Evolutionary conservation across 2,329 filamentous ascomycete genomes (phyloP), one percentile per base, ranked within the genome.

Genomic region (Diaporthe citri): DNA sequence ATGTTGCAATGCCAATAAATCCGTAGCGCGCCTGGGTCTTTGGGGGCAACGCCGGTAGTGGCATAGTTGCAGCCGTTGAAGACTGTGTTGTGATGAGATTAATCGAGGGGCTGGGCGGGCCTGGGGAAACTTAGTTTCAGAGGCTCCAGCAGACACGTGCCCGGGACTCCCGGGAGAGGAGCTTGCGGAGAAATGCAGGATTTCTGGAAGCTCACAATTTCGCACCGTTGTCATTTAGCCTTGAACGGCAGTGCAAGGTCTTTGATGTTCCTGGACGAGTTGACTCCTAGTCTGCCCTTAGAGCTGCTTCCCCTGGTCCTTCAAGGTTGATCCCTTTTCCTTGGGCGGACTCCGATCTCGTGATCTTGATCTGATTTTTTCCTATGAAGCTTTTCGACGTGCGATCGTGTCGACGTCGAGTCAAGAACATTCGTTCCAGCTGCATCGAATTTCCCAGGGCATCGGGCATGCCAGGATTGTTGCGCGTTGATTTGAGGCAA

Each of bases 121-220:
- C 71, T 72, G 71, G 71, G 57, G 71, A 64, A 66, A 72, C 71
- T 72, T 64, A 64, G 46, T 62, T 62, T 64, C 39, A 55, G 34
- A 60, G 60, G 71, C 46, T 64, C 71, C 71, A 62, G 71, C 46
- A 36, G 48, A 72, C 71, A 72, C 71, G 71, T 72, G 71, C 51
- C 71, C 71, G 71, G 71, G 36, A 64, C 39, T 64, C 28, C 71
- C 71, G 71, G 71, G 57, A 64, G 52, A 72, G 46, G 57, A 62
- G 71, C 59, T 64, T 72, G 57, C 51, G 71, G 71, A 72, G 71
- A 72, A 41, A 31, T 20, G 46, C 43, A 43, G 46, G 25, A 48
- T 60, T 72, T 72, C 57, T 72, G 51, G 71, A 72, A 72, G 71
- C 48, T 62, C 36, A 31, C 41, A 52, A 64, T 72, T 15, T 46